Conservation (phyloP, 106 monocot genomes). For the Platanthera zijinensis region DNA sequence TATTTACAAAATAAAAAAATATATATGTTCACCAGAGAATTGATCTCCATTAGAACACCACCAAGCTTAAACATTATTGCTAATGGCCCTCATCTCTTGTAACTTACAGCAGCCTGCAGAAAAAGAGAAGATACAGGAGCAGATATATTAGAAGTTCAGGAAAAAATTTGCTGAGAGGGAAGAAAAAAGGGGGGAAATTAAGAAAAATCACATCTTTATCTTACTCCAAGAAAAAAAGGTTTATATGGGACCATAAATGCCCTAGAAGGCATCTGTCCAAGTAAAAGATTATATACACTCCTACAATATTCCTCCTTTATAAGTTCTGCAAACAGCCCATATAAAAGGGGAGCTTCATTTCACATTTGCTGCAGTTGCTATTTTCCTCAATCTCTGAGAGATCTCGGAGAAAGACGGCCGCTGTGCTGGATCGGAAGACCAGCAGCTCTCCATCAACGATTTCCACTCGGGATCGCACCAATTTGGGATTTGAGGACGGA, state of each 20-base stretch:
- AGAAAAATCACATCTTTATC: not conserved
- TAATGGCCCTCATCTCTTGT: not conserved
- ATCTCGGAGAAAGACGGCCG: conserved; percentile 89
- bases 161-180: not conserved
- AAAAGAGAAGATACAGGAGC: not conserved
- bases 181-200: not conserved
- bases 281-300: not conserved
- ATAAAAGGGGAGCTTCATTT: conserved; percentile 33
- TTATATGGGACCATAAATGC: not conserved
- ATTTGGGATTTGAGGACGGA: conserved; percentile 76
- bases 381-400: conserved; percentile 83
- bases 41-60: not conserved
- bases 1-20: conserved; percentile 6
- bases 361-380: conserved; percentile 73
- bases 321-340: not conserved
- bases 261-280: not conserved
- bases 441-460: conserved; percentile 88
- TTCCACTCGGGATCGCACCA: conserved; percentile 99
- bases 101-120: not conserved
- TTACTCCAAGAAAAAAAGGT: not conserved
- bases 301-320: not conserved
- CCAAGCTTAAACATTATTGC: not conserved
- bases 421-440: conserved; percentile 62
- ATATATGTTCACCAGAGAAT: not conserved
- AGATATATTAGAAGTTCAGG: not conserved